Conservation (phyloP, 306 rosid genomes). For the Vigna trinervia region DNA sequence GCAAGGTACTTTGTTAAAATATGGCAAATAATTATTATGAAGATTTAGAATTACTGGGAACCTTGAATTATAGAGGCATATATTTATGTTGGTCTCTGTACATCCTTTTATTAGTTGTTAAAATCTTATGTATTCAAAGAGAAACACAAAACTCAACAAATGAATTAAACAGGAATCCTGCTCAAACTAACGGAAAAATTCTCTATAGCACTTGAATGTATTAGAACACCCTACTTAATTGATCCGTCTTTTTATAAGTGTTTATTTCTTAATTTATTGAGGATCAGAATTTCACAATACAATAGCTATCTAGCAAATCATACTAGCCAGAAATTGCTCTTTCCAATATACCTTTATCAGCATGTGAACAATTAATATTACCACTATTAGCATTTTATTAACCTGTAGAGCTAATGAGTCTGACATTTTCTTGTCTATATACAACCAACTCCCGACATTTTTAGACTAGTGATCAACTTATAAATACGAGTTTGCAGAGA, state of each 20-base stretch:
- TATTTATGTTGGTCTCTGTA: not conserved
- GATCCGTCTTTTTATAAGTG: constrained; percentile 28
- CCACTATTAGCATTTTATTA: constrained; percentile 23
- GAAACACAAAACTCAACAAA: constrained; percentile 21
- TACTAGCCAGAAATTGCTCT: constrained; percentile 10
- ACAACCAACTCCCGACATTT: not conserved
- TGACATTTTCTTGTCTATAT: not conserved
- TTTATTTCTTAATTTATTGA: not conserved
- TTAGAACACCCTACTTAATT: constrained; percentile 1
- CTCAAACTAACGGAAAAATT: not conserved
- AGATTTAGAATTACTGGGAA: constrained; percentile 14
- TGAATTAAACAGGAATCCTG: constrained; percentile 10
- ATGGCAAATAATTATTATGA: not conserved
- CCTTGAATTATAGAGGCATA: constrained; percentile 1
- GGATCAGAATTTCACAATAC: not conserved
- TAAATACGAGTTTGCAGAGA: not conserved
- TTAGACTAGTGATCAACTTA: not conserved
- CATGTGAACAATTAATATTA: not conserved
- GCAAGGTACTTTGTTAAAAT: constrained; percentile 64
- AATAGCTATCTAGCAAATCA: not conserved
- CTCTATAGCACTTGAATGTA: not conserved
- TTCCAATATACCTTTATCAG: constrained; percentile 25
- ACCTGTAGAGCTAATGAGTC: not conserved
- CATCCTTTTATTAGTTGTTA: not conserved
- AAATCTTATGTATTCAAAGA: not conserved